Evolutionary conservation across 305 asterid genomes (phyloP).

Genomic region (Euphrasia arctica): DNA sequence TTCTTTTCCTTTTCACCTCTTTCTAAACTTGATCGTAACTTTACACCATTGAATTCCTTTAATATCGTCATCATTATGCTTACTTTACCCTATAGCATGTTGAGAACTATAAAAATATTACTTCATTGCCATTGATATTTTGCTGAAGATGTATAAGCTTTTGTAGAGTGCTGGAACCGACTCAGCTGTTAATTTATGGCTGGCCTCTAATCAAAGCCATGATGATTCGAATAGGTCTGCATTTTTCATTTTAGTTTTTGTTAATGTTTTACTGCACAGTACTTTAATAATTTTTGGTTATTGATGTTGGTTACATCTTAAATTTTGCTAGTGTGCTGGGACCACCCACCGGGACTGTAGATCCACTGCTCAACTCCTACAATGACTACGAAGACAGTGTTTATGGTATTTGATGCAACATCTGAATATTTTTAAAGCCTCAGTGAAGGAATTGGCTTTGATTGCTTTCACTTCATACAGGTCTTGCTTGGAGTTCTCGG

Average conservation of each 20-base stretch:
- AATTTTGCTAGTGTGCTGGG: constrained; percentile 44
- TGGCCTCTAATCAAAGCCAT: constrained; percentile 43
- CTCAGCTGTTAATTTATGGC: constrained; percentile 88
- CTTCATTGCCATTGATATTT: constrained; percentile 27
- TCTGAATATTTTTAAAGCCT: constrained; percentile 19
- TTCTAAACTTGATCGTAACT: neutral
- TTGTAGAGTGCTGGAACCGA: constrained; percentile 98
- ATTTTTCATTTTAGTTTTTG: constrained; percentile 18
- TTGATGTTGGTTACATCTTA: constrained; percentile 23
- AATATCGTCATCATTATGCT: constrained; percentile 3
- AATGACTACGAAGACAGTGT: constrained; percentile 91
- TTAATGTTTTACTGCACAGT: constrained; percentile 8
- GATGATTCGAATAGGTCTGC: constrained; percentile 58
- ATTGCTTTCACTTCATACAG: constrained; percentile 41
- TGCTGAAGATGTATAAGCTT: constrained; percentile 38
- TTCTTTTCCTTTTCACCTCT: neutral
- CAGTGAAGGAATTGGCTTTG: constrained; percentile 22
- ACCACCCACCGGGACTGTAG: constrained; percentile 38
- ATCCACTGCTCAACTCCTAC: constrained; percentile 68
- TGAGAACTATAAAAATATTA: constrained; percentile 19
- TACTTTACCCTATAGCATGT: constrained; percentile 1
- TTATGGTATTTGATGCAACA: constrained; percentile 55
- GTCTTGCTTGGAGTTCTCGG: constrained; percentile 91
- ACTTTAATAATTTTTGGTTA: constrained; percentile 1
- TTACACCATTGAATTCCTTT: constrained; percentile 15